Evolutionary conservation across 1,284 basidiomycete species (phyloP).

Genomic region (Cystobasidium sp.): DNA sequence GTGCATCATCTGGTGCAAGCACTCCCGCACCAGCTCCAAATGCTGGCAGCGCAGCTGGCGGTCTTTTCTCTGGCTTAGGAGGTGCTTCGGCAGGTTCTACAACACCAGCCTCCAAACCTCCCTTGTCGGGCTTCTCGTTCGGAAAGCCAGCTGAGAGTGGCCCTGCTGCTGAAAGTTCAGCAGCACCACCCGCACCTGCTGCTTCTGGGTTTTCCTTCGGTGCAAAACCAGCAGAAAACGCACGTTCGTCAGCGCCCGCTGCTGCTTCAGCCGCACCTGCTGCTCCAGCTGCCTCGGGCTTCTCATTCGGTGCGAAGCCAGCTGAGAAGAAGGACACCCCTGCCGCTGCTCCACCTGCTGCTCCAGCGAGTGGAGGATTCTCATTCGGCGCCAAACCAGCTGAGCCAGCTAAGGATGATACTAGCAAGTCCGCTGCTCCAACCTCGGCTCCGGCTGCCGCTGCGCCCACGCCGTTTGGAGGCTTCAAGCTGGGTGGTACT

Average conservation of each 20-base stretch:
- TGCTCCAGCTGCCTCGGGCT: slow-evolving; percentile 15
- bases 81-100: slow-evolving; percentile 32
- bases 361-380: slow-evolving; percentile 34
- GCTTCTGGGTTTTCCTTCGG: slow-evolving; percentile 42
- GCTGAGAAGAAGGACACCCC: slow-evolving; percentile 46
- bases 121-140: slow-evolving; percentile 46
- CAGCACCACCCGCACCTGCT: slow-evolving; percentile 24
- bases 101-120: slow-evolving; percentile 37
- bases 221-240: slow-evolving; percentile 19
- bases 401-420: slow-evolving; percentile 30
- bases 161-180: slow-evolving; percentile 45
- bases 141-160: slow-evolving; percentile 34
- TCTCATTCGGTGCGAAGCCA: slow-evolving; percentile 44
- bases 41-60: slow-evolving; percentile 24
- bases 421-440: slow-evolving; percentile 11
- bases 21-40: slow-evolving; percentile 8
- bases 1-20: background rate
- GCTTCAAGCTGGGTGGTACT: slow-evolving; percentile 39
- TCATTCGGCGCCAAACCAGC: slow-evolving; percentile 39
- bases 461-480: slow-evolving; percentile 15
- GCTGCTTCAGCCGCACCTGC: background rate
- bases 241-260: background rate
- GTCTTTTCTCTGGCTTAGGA: slow-evolving; percentile 22
- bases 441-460: background rate
- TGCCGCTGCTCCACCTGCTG: slow-evolving; percentile 33